These are phyloP conservation scores for Penicillium fimorum DNA, from an alignment of 495 filamentous ascomycete species.

Conservation along the genomic window DNA sequence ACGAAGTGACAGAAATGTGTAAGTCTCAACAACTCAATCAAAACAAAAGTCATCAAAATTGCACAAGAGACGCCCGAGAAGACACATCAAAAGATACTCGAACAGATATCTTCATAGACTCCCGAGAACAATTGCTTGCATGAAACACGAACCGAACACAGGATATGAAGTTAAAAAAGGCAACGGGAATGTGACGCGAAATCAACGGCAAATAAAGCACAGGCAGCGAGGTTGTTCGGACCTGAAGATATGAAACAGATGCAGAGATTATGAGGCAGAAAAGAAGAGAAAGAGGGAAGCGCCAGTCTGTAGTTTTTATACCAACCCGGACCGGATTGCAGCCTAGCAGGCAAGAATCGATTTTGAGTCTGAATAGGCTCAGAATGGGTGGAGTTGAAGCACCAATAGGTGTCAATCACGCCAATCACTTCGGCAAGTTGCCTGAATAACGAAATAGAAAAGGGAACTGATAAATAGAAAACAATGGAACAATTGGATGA, in stretches of 20 bases:
- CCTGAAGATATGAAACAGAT: neutral
- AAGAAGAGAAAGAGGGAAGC: neutral
- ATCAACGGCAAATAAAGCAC: neutral
- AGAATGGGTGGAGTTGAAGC: neutral
- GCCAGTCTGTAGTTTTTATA: neutral
- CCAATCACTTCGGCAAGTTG: neutral
- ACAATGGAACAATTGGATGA: constrained; percentile 1
- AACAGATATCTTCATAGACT: neutral
- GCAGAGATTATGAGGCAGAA: neutral
- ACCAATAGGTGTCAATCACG: constrained; percentile 1
- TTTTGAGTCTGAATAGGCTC: neutral
- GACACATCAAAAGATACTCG: neutral
- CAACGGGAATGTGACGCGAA: neutral
- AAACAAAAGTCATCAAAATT: neutral
- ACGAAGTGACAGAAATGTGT: neutral
- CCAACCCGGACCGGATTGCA: neutral
- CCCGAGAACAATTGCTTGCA: neutral
- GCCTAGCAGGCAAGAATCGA: neutral
- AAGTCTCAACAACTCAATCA: neutral
- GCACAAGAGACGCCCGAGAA: neutral
- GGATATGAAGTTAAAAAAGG: neutral
- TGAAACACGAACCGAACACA: neutral
- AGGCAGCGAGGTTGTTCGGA: neutral
- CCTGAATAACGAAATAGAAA: neutral
- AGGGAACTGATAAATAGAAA: neutral